These are phyloP conservation scores for Globisporangium echinulatum DNA, from an alignment of 352 stramenopile species.

Conservation along the genomic window DNA sequence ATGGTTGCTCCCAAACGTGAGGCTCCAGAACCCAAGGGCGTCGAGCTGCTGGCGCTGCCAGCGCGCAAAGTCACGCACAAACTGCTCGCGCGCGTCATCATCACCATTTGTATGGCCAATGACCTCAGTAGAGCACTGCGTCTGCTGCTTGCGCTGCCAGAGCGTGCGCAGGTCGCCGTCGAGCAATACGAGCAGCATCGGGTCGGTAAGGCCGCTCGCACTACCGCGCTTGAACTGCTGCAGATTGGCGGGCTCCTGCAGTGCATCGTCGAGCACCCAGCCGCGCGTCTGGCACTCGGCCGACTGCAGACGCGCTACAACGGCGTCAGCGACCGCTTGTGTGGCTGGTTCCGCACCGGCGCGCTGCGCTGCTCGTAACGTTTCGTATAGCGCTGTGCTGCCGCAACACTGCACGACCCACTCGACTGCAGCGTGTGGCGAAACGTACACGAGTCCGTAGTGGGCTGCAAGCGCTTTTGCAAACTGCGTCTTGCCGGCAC, in stretches of 20 bases:
- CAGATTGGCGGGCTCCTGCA: slow-evolving; percentile 25
- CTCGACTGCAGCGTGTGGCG: slow-evolving; percentile 30
- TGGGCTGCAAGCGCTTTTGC: slow-evolving; percentile 6
- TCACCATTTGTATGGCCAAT: background rate
- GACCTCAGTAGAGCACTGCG: background rate
- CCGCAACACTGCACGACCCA: slow-evolving; percentile 60
- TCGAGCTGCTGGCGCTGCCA: slow-evolving; percentile 50
- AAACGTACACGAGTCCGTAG: slow-evolving; percentile 28
- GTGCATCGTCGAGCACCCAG: slow-evolving; percentile 60
- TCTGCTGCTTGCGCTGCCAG: slow-evolving; percentile 17
- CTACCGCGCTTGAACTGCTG: slow-evolving; percentile 8
- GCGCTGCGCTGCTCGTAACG: slow-evolving; percentile 9
- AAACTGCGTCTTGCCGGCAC: slow-evolving; percentile 13
- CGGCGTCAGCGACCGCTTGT: slow-evolving; percentile 22
- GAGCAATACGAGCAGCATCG: slow-evolving; percentile 44
- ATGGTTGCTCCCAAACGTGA: slow-evolving; percentile 40
- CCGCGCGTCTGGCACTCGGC: slow-evolving; percentile 51
- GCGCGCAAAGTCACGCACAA: slow-evolving; percentile 19
- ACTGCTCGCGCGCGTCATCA: slow-evolving; percentile 8
- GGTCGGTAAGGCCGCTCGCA: slow-evolving; percentile 19
- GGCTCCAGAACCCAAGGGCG: slow-evolving; percentile 36
- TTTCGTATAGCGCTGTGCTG: slow-evolving; percentile 19
- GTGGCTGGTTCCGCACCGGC: slow-evolving; percentile 14
- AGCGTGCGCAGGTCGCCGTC: slow-evolving; percentile 25
- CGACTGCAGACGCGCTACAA: slow-evolving; percentile 39